Evolutionary conservation across 2,329 filamentous ascomycete genomes (phyloP), one percentile per base, ranked within the genome.

Genomic region (Pochonia chlamydosporia): DNA sequence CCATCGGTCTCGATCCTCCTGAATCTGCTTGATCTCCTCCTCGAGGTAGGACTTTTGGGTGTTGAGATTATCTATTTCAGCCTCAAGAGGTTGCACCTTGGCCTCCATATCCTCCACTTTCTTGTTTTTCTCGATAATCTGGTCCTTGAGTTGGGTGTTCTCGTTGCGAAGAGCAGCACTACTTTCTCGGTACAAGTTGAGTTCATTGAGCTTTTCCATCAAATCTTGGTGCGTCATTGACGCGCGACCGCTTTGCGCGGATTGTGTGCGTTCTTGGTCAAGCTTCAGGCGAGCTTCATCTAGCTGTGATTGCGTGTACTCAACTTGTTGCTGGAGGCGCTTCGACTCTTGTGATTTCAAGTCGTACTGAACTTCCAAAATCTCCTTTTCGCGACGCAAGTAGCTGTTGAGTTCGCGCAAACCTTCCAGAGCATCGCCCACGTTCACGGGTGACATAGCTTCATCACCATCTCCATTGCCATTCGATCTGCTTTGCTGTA

Each of bases 161-260:
- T 99, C 91, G 56, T 87, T 89, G 37, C 95, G 87, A 14, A 99
- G 76, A 1, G 92, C 93, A 48, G 87, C 87, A 57, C 88, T 96
- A 71, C 91, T 96, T 68, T 99, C 93, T 10, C 93, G 87, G 74
- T 95, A 95, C 14, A 96, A 75, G 59, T 99, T 99, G 50, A 99
- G 81, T 66, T 99, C 90, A 59, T 95, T 93, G 51, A 99, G 79
- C 54, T 95, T 96, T 54, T 95, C 85, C 82, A 96, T 90, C 4
- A 99, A 78, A 58, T 95, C 90, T 61, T 88, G 89, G 61, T 96
- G 89, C 43, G 84, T 89, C 60, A 88, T 78, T 11, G 86, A 85
- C 47, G 77, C 84, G 53, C 86, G 80, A 41, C 87, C 81, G 49
- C 76, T 84, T 54, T 95, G 87, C 2, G 84, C 79, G 47, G 90